phyloP scores from a whole-genome alignment of 345 rosid species.

The Balakata baccata region DNA sequence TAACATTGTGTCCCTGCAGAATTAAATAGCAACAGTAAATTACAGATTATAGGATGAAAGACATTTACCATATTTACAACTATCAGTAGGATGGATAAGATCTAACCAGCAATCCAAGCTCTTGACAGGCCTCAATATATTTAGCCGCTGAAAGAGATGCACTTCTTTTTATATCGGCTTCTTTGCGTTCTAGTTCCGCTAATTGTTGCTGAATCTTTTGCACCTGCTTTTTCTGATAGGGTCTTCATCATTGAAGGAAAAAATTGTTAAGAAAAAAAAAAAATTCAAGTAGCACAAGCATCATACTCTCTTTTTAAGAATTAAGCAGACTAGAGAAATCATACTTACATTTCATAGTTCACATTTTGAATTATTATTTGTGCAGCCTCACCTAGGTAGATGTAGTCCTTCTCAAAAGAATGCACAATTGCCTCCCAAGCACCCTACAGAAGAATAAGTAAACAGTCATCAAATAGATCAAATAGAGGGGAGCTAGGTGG shows the following conservation, averaged over 20 bases:
- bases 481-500: background rate
- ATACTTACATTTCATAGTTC: slow-evolving; percentile 86
- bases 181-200: slow-evolving; percentile 87
- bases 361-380: slow-evolving; percentile 86
- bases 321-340: slow-evolving; percentile 11
- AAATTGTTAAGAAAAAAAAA: slow-evolving; percentile 9
- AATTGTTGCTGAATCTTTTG: slow-evolving; percentile 92
- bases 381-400: slow-evolving; percentile 94
- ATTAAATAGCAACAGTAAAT: slow-evolving; percentile 3
- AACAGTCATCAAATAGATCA: slow-evolving; percentile 1
- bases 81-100: slow-evolving; percentile 8
- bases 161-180: slow-evolving; percentile 83
- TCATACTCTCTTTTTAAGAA: slow-evolving; percentile 3
- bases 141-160: slow-evolving; percentile 76
- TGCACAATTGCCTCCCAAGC: slow-evolving; percentile 84
- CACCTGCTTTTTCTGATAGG: slow-evolving; percentile 91
- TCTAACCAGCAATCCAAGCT: slow-evolving; percentile 88
- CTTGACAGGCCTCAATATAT: slow-evolving; percentile 88
- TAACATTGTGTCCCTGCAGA: slow-evolving; percentile 80
- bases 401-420: slow-evolving; percentile 75
- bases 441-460: slow-evolving; percentile 45
- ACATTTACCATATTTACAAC: slow-evolving; percentile 17
- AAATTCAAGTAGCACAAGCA: slow-evolving; percentile 4
- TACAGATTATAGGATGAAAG: slow-evolving; percentile 11
- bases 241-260: slow-evolving; percentile 43